Evolutionary conservation across 305 asterid species (phyloP), one percentile per base, ranked within the genome.

Genomic region (Fraxinus floribunda): DNA sequence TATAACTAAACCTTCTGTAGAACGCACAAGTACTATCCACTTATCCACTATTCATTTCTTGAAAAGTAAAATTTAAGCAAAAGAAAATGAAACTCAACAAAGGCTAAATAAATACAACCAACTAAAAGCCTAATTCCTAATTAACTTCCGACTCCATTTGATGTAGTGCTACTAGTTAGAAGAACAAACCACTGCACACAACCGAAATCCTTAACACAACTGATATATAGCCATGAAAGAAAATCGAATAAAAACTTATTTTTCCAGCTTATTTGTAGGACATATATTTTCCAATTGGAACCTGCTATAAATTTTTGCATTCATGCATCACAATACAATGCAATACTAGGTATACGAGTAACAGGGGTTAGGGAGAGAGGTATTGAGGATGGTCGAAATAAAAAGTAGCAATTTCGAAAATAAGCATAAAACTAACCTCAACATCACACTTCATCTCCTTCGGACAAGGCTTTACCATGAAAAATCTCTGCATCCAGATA

Each of bases 391-490:
- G 32, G 73, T 22, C 24, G 34, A 64, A 1, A 3, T 29, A 64
- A 68, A 29, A 3, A 13, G 75, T 4, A 1, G 38, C 9, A 70
- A 32, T 11, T 1, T 29, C 0, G 39, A 30, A 70, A 70, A 5
- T 62, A 77, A 55, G 64, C 44, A 39, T 39, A 29, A 76, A 83
- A 84, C 91, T 85, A 80, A 96, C 99, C 99, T 96, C 97, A 86
- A 96, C 98, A 84, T 96, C 99, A 83, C 98, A 94, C 87, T 91
- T 94, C 98, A 94, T 92, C 94, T 96, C 98, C 90, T 94, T 94
- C 16, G 95, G 91, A 85, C 98, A 96, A 84, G 99, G 98, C 88
- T 96, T 94, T 83, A 96, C 97, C 95, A 93, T 89, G 91, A 88
- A 89, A 90, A 96, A 93, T 79, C 99, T 94, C 99, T 96, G 98